Percentiles rank a stretch among this genome's conserved stretches.
Conservation (phyloP, 108 stramenopile species). For the Cyclostephanos tholiformis region DNA sequence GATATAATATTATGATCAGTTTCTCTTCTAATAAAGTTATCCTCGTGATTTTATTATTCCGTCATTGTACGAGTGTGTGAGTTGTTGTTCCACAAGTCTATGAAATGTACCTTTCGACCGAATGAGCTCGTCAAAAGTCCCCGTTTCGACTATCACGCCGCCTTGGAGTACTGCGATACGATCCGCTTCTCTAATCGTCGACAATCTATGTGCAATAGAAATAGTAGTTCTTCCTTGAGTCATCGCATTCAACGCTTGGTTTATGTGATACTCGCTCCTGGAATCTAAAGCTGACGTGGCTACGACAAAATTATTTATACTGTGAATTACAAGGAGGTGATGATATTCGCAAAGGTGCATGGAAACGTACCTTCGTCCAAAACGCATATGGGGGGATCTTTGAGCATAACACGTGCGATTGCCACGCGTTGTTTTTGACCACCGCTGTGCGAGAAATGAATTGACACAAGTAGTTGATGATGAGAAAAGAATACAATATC, state of each 20-base stretch:
- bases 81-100: conserved; percentile 39
- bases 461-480: neutral
- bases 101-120: conserved; percentile 30
- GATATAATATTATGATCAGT: neutral
- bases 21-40: neutral
- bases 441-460: conserved; percentile 48
- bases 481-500: neutral
- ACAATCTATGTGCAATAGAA: conserved; percentile 88
- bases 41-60: neutral
- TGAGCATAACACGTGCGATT: conserved; percentile 81
- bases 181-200: conserved; percentile 85
- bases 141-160: conserved; percentile 81
- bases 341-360: neutral
- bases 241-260: conserved; percentile 69
- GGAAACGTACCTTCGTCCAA: conserved; percentile 58
- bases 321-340: conserved; percentile 11
- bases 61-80: conserved; percentile 13
- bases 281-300: conserved; percentile 92
- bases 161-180: conserved; percentile 84
- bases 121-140: conserved; percentile 66
- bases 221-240: conserved; percentile 75
- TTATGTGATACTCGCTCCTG: conserved; percentile 82
- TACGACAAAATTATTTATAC: conserved; percentile 34
- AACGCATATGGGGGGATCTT: conserved; percentile 76
- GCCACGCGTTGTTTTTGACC: conserved; percentile 94